Percentiles rank a stretch among this genome's conserved stretches.
phyloP scores from a whole-genome alignment of 2,329 filamentous ascomycete genomes.

The Monosporascus ibericus region DNA sequence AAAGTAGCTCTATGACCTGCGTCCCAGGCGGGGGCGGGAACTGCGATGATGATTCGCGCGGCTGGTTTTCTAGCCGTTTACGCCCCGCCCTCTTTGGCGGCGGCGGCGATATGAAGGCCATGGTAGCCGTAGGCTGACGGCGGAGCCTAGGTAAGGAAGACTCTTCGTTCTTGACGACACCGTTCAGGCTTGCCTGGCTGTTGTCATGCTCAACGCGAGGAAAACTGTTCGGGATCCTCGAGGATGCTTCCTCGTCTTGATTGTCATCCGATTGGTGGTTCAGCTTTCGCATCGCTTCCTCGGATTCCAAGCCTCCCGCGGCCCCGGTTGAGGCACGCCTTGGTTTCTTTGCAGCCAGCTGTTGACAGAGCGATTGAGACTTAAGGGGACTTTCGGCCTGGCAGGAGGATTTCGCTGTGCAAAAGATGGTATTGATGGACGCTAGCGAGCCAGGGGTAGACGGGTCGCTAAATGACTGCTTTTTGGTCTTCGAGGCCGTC shows the following conservation, averaged over 20 bases:
- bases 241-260: conserved; percentile 17
- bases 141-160: conserved; percentile 1
- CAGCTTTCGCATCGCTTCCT: conserved; percentile 37
- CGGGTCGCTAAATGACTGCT: conserved; percentile 3
- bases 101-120: conserved; percentile 19
- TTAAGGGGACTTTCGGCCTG: conserved; percentile 29
- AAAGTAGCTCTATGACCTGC: conserved; percentile 32
- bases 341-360: conserved; percentile 22
- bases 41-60: conserved; percentile 8
- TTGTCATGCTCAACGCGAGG: neutral
- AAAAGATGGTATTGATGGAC: conserved; percentile 31
- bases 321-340: conserved; percentile 7
- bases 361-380: conserved; percentile 17
- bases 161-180: neutral
- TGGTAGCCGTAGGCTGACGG: conserved; percentile 1
- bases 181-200: conserved; percentile 1
- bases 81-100: conserved; percentile 4
- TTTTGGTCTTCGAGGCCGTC: neutral
- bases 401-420: conserved; percentile 32
- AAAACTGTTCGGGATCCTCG: conserved; percentile 12
- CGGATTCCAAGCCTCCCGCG: conserved; percentile 31
- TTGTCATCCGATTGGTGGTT: conserved; percentile 26
- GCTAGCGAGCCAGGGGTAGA: conserved; percentile 14
- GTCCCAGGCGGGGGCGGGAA: conserved; percentile 29
- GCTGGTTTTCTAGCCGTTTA: neutral